Evolutionary conservation across 2,329 filamentous ascomycete genomes (phyloP).

Genomic region (Calonectria pauciramosa): DNA sequence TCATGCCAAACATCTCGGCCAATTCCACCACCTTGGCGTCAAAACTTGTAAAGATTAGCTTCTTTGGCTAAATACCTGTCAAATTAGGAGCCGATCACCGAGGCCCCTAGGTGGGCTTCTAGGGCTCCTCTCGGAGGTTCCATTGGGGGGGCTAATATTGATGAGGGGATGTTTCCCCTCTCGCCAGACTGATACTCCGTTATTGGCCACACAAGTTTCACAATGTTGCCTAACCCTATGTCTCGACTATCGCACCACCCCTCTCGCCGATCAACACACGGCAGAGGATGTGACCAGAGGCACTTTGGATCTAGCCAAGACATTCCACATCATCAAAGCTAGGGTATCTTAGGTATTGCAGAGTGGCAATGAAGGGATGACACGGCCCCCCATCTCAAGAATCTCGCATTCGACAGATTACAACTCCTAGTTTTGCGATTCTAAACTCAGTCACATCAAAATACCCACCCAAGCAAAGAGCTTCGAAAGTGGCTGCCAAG

Average conservation of each 20-base stretch:
- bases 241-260: conserved; percentile 9
- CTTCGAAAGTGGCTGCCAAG: not conserved
- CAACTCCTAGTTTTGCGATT: not conserved
- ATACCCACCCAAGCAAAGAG: not conserved
- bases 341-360: not conserved
- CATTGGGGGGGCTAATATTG: not conserved
- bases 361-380: not conserved
- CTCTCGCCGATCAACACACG: conserved; percentile 11
- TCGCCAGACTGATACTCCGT: not conserved
- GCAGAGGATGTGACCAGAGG: not conserved
- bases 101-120: conserved; percentile 1
- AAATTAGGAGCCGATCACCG: conserved; percentile 6
- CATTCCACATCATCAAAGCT: not conserved
- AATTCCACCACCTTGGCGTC: not conserved
- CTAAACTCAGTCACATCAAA: not conserved
- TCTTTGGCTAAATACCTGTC: conserved; percentile 5
- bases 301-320: conserved; percentile 1
- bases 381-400: not conserved
- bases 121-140: not conserved
- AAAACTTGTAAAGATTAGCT: not conserved
- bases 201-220: conserved; percentile 13
- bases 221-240: not conserved
- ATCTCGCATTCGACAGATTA: not conserved
- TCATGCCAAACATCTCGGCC: conserved; percentile 2
- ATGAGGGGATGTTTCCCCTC: not conserved